Percentiles rank a stretch among this genome's conserved stretches.
Evolutionary conservation across 2,329 filamentous ascomycete species (phyloP).

Genomic region (Phyllosticta capitalensis): DNA sequence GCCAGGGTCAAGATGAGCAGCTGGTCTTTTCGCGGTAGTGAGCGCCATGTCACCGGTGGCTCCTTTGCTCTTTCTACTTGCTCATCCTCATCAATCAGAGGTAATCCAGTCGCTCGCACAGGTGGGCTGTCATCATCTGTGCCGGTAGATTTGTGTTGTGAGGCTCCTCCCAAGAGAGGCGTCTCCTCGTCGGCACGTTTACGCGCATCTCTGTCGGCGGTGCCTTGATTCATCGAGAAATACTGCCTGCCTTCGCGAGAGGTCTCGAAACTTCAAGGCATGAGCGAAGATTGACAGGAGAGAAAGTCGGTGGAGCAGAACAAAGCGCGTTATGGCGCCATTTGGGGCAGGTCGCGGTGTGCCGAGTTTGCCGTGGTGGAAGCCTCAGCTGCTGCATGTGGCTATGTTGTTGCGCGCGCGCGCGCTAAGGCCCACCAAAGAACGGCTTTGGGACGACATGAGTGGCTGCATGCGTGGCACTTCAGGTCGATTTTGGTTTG

Average conservation of each 20-base stretch:
- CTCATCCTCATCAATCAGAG: conserved; percentile 5
- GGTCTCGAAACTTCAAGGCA: background rate
- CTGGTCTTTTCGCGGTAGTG: conserved; percentile 68
- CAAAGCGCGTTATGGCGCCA: background rate
- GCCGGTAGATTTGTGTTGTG: background rate
- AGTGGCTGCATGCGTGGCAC: too few relatives aligned
- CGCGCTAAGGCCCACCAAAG: background rate
- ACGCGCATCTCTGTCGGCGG: background rate
- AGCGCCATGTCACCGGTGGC: conserved; percentile 55
- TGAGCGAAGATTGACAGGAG: background rate
- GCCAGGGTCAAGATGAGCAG: conserved; percentile 68
- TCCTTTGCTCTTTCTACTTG: conserved; percentile 22
- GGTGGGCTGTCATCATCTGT: background rate
- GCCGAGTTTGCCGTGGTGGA: background rate
- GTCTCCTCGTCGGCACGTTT: background rate
- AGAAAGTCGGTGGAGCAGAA: background rate
- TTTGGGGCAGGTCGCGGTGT: background rate
- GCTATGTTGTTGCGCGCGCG: background rate
- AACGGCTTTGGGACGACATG: background rate
- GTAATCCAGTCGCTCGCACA: background rate
- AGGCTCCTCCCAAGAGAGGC: background rate
- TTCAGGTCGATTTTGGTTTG: too few relatives aligned
- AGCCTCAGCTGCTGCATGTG: background rate
- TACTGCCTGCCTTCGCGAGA: background rate
- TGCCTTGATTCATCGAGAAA: background rate